These are phyloP conservation scores for Bipolaris oryzae DNA, from an alignment of 2,329 filamentous ascomycete species.

Conservation along the genomic window DNA sequence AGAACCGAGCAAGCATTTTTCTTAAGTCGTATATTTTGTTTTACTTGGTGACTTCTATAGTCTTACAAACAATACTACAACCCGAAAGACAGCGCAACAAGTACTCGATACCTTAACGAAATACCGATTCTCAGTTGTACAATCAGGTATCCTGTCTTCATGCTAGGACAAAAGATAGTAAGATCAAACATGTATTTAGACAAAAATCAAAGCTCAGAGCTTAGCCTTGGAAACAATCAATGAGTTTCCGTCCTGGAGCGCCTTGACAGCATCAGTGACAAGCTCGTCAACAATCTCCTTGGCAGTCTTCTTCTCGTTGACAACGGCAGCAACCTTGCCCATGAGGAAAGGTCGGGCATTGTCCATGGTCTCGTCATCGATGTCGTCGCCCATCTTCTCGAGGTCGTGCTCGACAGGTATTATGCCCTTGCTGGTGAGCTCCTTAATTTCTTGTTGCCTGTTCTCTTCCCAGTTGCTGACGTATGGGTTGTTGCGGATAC, in stretches of 20 bases:
- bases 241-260: constrained; percentile 71
- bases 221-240: constrained; percentile 56
- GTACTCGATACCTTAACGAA: too few species aligned
- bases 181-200: not conserved
- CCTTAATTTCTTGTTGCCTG: constrained; percentile 86
- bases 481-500: constrained; percentile 91
- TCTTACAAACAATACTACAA: too few species aligned
- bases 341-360: constrained; percentile 91
- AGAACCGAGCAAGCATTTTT: too few species aligned
- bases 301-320: constrained; percentile 89
- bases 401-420: constrained; percentile 95
- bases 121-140: too few species aligned
- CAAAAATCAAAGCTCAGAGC: constrained; percentile 27
- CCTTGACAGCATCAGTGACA: constrained; percentile 77
- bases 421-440: constrained; percentile 84
- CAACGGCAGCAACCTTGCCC: constrained; percentile 94
- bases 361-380: constrained; percentile 85
- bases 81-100: too few species aligned
- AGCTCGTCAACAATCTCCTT: constrained; percentile 95
- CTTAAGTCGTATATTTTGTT: too few species aligned
- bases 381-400: constrained; percentile 72
- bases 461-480: constrained; percentile 97
- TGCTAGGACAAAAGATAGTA: too few species aligned
- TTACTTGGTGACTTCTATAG: too few species aligned
- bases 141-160: too few species aligned